Conservation (phyloP, 176 grass and related monocot species). For the Oryza brachyantha region DNA sequence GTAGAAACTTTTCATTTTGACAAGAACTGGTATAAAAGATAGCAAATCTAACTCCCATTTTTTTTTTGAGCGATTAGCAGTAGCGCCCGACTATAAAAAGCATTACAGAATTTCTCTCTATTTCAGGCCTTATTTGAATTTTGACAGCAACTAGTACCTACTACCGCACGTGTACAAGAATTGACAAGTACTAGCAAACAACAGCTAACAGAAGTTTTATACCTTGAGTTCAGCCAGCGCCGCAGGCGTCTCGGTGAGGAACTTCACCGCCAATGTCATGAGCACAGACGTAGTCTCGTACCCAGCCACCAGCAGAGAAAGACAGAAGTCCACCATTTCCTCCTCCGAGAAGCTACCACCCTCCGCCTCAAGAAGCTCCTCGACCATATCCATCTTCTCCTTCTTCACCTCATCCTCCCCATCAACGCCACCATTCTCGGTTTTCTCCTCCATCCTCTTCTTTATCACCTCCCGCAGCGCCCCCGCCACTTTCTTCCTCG, state of each 20-base stretch:
- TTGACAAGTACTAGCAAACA: constrained; percentile 2
- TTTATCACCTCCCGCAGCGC: constrained; percentile 80
- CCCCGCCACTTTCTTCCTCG: constrained; percentile 86
- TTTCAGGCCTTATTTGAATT: constrained; percentile 20
- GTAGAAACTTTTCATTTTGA: neutral
- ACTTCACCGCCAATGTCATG: constrained; percentile 93
- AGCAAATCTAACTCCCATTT: constrained; percentile 1
- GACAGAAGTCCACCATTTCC: constrained; percentile 93
- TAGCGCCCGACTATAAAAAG: neutral
- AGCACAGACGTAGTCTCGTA: constrained; percentile 92
- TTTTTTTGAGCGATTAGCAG: neutral
- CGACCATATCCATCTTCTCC: constrained; percentile 84
- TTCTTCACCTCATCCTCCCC: neutral
- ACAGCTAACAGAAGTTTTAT: neutral
- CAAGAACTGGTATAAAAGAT: constrained; percentile 27
- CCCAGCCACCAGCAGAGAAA: constrained; percentile 78
- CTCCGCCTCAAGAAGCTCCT: constrained; percentile 71
- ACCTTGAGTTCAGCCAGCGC: constrained; percentile 72
- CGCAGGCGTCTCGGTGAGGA: constrained; percentile 74
- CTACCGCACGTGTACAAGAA: constrained; percentile 42
- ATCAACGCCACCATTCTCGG: neutral
- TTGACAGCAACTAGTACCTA: constrained; percentile 27
- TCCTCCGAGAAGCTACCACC: constrained; percentile 74
- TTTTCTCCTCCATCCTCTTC: constrained; percentile 61
- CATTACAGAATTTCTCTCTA: constrained; percentile 16